These are phyloP conservation scores for Fusarium sp. DNA, from an alignment of 2,329 filamentous ascomycete species.

Conservation along the genomic window DNA sequence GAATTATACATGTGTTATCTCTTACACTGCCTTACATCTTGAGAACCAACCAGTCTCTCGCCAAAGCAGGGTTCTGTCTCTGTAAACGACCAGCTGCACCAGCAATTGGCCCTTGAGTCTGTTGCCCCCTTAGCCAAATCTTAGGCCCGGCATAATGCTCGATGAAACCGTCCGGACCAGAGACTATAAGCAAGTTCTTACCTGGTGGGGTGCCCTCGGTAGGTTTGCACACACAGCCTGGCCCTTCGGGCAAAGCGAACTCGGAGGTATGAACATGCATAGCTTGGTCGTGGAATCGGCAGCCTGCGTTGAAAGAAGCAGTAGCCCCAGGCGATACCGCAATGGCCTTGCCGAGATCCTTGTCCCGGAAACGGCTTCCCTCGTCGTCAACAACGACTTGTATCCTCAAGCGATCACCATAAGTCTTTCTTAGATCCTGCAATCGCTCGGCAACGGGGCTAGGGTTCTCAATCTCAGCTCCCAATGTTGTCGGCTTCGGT, in stretches of 20 bases:
- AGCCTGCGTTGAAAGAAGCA: conserved; percentile 38
- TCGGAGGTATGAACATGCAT: conserved; percentile 51
- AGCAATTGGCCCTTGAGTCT: conserved; percentile 80
- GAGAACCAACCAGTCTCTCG: conserved; percentile 64
- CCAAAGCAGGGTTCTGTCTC: conserved; percentile 55
- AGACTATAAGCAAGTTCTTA: conserved; percentile 81
- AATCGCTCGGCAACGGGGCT: conserved; percentile 73
- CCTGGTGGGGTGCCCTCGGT: conserved; percentile 52
- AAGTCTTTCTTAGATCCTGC: conserved; percentile 68
- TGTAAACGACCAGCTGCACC: conserved; percentile 75
- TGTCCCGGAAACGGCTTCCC: conserved; percentile 71
- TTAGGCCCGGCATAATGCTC: conserved; percentile 84
- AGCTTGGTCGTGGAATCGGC: conserved; percentile 51
- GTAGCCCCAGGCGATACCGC: conserved; percentile 1
- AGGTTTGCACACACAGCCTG: conserved; percentile 47
- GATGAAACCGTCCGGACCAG: conserved; percentile 92
- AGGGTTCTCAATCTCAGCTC: conserved; percentile 42
- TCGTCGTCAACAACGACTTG: conserved; percentile 89
- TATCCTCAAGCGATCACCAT: conserved; percentile 70
- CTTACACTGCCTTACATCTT: conserved; percentile 59
- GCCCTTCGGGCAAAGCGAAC: conserved; percentile 48
- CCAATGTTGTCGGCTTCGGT: conserved; percentile 40
- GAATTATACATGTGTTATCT: conserved; percentile 12
- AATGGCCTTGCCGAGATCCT: conserved; percentile 60
- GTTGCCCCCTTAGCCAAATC: conserved; percentile 77